Evolutionary conservation across 805 yeast species (phyloP), one percentile per base, ranked within the genome.

Genomic region (Barnettozyma sp.): DNA sequence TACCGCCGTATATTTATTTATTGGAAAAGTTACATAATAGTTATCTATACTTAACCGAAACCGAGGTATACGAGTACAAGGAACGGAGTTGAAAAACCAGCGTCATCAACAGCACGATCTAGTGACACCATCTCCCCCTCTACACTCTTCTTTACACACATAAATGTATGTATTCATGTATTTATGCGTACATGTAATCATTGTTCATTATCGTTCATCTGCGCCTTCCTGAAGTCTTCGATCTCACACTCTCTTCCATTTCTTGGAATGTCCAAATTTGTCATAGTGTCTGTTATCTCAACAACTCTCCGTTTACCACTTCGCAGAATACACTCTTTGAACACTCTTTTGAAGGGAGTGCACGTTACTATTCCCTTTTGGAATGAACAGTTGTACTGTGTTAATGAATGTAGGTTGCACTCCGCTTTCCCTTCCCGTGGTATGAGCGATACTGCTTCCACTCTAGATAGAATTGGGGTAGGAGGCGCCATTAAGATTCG

Each of bases 381-480:
- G 41, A 60, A 66, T 6, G 70, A 59, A 46, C 78, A 72, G 40
- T 70, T 71, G 46, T 58, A 58, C 46, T 72, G 78, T 1, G 64
- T 57, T 15, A 71, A 44, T 11, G 69, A 56, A 42, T 59, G 61
- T 7, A 70, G 49, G n/a, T 39, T 25, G 41, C 70, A 10, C 27
- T 38, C 15, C 36, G 50, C 6, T 54, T 54, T 25, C 45, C 55
- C 25, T 43, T 35, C 15, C 39, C 41, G 28, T 46, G 46, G 16
- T 63, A 53, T 18, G 9, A 36, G 33, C 5, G 40, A 22, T 5
- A 23, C 15, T 3, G 40, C 40, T 34, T 68, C 73, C 3, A 58
- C 64, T 20, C 57, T 39, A 3, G 59, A 45, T 33, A 65, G 62
- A 3, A 70, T 63, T 0, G 72, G 71, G n/a, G 72, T 58, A 8